A percentile compares a stretch with the other conserved stretches of the same genome.
These are phyloP conservation scores for Trichoderma semiorbis DNA, from an alignment of 2,329 filamentous ascomycete species.

Conservation along the genomic window DNA sequence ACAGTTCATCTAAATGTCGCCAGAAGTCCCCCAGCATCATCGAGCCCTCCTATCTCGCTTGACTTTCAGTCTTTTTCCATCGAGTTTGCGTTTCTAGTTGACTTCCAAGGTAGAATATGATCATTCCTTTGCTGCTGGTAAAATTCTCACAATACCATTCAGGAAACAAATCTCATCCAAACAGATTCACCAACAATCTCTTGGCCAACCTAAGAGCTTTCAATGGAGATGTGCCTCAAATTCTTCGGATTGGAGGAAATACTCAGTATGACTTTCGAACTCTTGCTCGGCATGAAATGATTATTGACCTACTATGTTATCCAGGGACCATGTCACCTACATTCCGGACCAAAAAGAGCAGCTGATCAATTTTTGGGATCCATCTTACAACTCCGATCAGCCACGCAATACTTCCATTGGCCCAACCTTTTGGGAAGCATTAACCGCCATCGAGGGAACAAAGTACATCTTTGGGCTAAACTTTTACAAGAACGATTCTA, in stretches of 20 bases:
- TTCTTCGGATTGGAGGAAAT: slow-evolving; percentile 13
- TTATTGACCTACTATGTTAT: neutral
- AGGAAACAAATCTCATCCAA: slow-evolving; percentile 14
- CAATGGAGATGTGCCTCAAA: slow-evolving; percentile 13
- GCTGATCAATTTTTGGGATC: slow-evolving; percentile 9
- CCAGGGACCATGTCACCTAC: slow-evolving; percentile 13
- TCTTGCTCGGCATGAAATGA: neutral
- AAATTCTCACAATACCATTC: neutral
- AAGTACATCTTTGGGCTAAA: slow-evolving; percentile 15
- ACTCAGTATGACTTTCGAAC: neutral
- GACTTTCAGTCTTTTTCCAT: slow-evolving; percentile 16
- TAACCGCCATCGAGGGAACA: slow-evolving; percentile 10
- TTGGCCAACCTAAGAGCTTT: slow-evolving; percentile 8
- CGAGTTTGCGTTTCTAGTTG: slow-evolving; percentile 12
- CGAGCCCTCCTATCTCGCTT: slow-evolving; percentile 3
- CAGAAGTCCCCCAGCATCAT: neutral
- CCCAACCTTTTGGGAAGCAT: slow-evolving; percentile 12
- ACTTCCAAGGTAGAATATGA: neutral
- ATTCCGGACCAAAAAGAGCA: slow-evolving; percentile 7
- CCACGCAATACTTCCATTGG: slow-evolving; percentile 6
- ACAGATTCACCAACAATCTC: slow-evolving; percentile 11
- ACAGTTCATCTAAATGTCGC: neutral
- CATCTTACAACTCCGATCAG: slow-evolving; percentile 11
- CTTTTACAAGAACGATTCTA: slow-evolving; percentile 16
- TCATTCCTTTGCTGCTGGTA: too few species aligned